phyloP scores from a whole-genome alignment of 805 yeast genomes.

The Kodamaea kakaduensis region DNA sequence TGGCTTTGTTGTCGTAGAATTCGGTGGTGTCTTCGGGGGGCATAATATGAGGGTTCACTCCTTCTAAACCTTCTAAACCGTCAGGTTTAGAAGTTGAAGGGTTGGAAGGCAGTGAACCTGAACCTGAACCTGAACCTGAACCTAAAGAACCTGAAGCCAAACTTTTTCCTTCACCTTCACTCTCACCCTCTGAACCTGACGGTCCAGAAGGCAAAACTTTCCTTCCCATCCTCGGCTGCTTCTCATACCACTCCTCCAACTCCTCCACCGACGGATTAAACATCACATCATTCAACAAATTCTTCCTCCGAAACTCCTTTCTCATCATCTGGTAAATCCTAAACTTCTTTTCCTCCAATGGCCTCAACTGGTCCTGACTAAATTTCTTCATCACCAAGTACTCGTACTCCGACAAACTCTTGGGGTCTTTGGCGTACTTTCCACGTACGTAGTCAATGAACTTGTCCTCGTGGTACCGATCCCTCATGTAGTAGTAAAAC shows the following conservation, averaged over 20 bases:
- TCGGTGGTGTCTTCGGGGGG: constrained; percentile 78
- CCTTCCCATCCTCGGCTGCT: constrained; percentile 25
- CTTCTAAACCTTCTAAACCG: constrained; percentile 9
- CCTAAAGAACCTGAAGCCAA: too few species aligned
- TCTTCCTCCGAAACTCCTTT: constrained; percentile 39
- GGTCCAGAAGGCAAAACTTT: too few species aligned
- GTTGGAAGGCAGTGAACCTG: too few species aligned
- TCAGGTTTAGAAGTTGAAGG: too few species aligned
- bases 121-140: too few species aligned
- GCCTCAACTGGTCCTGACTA: constrained; percentile 53
- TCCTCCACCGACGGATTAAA: constrained; percentile 42
- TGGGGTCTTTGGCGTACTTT: constrained; percentile 35
- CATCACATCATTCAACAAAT: constrained; percentile 31
- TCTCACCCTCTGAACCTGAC: too few species aligned
- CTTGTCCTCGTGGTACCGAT: constrained; percentile 59
- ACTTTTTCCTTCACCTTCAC: too few species aligned
- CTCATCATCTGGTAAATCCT: constrained; percentile 56
- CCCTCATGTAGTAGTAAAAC: constrained; percentile 64
- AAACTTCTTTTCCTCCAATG: constrained; percentile 59
- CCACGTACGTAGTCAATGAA: constrained; percentile 44
- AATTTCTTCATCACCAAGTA: constrained; percentile 57
- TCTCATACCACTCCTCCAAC: constrained; percentile 38
- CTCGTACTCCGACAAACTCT: constrained; percentile 57
- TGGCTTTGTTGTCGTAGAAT: constrained; percentile 75
- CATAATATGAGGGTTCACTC: constrained; percentile 43